phyloP scores from a whole-genome alignment of 495 filamentous ascomycete species.

The Lepraria neglecta region DNA sequence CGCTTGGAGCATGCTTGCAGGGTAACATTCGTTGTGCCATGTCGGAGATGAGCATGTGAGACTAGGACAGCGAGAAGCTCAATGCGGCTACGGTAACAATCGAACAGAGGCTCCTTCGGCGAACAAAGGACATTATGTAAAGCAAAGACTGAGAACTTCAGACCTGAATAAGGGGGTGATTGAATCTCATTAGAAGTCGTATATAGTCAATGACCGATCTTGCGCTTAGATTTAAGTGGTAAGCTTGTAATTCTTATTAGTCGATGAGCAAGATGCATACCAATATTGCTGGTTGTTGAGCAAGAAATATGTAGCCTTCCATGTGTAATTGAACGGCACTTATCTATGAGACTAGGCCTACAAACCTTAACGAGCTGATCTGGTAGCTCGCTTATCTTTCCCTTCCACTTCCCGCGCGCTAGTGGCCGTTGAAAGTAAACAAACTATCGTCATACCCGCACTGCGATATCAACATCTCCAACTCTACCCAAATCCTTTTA shows the following conservation, averaged over 20 bases:
- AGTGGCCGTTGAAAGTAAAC: conserved; percentile 4
- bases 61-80: not conserved
- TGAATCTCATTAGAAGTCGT: too few relatives aligned
- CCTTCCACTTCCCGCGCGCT: not conserved
- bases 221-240: too few relatives aligned
- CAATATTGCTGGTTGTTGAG: too few relatives aligned
- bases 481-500: not conserved
- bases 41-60: not conserved
- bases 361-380: too few relatives aligned
- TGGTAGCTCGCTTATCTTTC: not conserved
- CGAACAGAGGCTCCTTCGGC: not conserved
- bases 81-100: not conserved
- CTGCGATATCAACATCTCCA: conserved; percentile 1
- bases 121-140: not conserved
- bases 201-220: too few relatives aligned
- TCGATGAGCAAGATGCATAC: too few relatives aligned
- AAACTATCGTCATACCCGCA: conserved; percentile 3
- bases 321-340: too few relatives aligned
- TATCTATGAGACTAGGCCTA: too few relatives aligned
- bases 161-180: too few relatives aligned
- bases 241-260: too few relatives aligned
- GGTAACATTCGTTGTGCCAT: not conserved
- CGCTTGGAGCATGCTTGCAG: too few relatives aligned
- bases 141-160: not conserved
- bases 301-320: too few relatives aligned